Evolutionary conservation across 2,329 filamentous ascomycete species (phyloP).

Genomic region (Penicillium sp.): DNA sequence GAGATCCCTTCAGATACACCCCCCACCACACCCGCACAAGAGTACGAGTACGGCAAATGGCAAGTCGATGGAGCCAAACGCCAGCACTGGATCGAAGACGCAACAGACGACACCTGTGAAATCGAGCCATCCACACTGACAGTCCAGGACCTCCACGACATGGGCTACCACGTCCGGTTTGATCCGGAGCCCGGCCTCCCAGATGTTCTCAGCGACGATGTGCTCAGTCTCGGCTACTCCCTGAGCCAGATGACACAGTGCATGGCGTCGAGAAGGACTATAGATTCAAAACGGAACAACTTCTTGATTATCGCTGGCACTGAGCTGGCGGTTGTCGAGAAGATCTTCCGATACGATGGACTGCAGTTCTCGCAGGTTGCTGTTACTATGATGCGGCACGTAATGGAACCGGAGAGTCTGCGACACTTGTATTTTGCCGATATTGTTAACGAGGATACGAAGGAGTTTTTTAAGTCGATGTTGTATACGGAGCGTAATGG

Average conservation of each 20-base stretch:
- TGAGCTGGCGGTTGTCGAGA: too few relatives aligned
- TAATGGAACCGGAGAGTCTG: not conserved
- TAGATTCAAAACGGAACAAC: too few relatives aligned
- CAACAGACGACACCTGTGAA: not conserved
- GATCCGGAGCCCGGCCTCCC: too few relatives aligned
- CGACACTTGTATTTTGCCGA: constrained; percentile 1
- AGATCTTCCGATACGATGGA: not conserved
- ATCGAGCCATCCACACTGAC: not conserved
- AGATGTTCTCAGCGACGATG: too few relatives aligned
- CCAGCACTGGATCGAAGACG: constrained; percentile 1
- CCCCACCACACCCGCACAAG: too few relatives aligned
- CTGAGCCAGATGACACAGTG: too few relatives aligned
- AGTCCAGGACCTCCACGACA: not conserved
- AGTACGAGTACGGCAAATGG: not conserved
- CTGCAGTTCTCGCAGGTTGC: constrained; percentile 2
- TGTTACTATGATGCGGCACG: not conserved
- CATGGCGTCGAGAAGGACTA: too few relatives aligned
- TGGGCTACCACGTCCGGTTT: too few relatives aligned
- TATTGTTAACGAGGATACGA: not conserved
- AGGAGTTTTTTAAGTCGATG: not conserved
- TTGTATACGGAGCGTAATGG: not conserved
- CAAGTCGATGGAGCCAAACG: not conserved
- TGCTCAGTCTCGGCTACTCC: too few relatives aligned
- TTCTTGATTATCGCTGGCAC: too few relatives aligned
- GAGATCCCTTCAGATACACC: not conserved